Evolutionary conservation across 73 alveolate genomes (phyloP), one percentile per base, ranked within the genome.

Genomic region (Durusdinium trenchii): DNA sequence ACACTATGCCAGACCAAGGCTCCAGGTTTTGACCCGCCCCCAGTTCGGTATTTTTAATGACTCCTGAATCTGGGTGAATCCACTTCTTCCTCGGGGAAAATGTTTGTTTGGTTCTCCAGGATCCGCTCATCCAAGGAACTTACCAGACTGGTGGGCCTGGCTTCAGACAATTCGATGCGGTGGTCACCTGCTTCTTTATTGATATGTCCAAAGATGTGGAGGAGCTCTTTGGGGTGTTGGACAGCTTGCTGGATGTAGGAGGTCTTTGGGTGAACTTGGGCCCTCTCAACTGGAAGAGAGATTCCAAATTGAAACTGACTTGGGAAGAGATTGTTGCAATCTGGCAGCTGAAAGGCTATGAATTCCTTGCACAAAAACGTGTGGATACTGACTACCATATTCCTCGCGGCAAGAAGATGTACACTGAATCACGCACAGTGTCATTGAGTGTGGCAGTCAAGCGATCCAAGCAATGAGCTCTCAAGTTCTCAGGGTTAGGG

Each of bases 131-230:
- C n/a, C n/a, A n/a, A n/a, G n/a, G n/a, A n/a, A n/a, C n/a, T n/a
- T n/a, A n/a, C n/a, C n/a, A n/a, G n/a, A n/a, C n/a, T 28, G 92
- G 92, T 46, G 61, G 92, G 23, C 92, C 92, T 10, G 92, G 92
- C 43, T 30, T 45, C 46, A 61, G 92, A 0, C 38, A 81, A 67
- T 81, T 81, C 69, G 92, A 81, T 48, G 92, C 92, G 23, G 50
- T 12, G 2, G 69, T 48, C 69, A 20, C 46, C 45, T 69, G 42
- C 83, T 69, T 36, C 85, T 36, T 73, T 46, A 6, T 9, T 36
- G 47, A 30, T 18, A 73, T 3, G 47, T 30, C 36, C 35, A 73
- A 40, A 32, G 85, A 73, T 18, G 32, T 73, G 28, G 47, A 32
- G 30, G 35, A 30, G 36, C 85, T 9, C 85, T 20, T 1, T 16